phyloP scores from a whole-genome alignment of 805 yeast species.

The Zygosaccharomyces kombuchaensis region DNA sequence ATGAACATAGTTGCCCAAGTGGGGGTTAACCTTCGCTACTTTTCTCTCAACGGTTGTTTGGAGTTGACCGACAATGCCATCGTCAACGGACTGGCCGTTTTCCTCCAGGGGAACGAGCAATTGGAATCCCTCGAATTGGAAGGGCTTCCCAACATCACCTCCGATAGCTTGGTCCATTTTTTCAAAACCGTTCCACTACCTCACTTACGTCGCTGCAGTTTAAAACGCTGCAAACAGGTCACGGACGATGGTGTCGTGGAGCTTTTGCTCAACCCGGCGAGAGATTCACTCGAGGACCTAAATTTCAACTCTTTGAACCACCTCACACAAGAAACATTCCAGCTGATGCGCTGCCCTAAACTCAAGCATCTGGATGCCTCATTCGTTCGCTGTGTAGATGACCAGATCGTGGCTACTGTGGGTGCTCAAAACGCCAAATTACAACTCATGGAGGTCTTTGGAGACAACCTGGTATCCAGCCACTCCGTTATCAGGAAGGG shows the following conservation, averaged over 20 bases:
- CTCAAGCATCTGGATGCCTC: conserved; percentile 71
- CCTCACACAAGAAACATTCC: conserved; percentile 49
- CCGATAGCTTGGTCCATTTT: conserved; percentile 57
- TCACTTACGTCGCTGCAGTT: conserved; percentile 56
- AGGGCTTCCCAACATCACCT: conserved; percentile 60
- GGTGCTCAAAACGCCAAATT: conserved; percentile 59
- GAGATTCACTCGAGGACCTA: conserved; percentile 59
- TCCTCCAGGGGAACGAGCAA: conserved; percentile 40
- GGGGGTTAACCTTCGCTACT: conserved; percentile 55
- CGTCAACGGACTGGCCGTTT: conserved; percentile 53
- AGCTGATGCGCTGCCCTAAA: conserved; percentile 49
- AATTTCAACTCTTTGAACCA: conserved; percentile 68
- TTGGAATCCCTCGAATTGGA: conserved; percentile 57
- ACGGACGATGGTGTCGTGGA: conserved; percentile 60
- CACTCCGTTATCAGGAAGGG: conserved; percentile 50
- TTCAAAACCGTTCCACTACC: conserved; percentile 46
- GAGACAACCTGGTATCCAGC: conserved; percentile 63
- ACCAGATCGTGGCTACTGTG: conserved; percentile 55
- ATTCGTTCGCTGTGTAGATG: conserved; percentile 73
- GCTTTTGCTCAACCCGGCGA: conserved; percentile 55
- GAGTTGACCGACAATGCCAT: conserved; percentile 63
- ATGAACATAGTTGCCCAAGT: conserved; percentile 54
- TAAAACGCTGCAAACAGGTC: conserved; percentile 62
- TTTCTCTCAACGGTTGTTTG: conserved; percentile 70
- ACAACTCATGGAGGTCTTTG: conserved; percentile 71